These are phyloP conservation scores for Solanum hybrid DNA, from an alignment of 305 asterid species.

Conservation along the genomic window DNA sequence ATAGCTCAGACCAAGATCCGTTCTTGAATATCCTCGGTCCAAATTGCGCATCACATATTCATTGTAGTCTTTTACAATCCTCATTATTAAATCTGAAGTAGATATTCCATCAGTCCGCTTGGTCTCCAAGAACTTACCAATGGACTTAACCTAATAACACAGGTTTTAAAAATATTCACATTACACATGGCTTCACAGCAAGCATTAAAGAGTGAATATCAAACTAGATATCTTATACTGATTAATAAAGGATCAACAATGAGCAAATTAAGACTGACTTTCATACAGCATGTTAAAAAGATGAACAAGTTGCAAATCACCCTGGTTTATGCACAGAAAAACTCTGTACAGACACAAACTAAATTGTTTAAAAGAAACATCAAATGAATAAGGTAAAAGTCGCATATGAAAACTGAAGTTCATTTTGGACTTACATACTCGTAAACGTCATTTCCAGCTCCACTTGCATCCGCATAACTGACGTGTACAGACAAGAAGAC, in stretches of 20 bases:
- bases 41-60: conserved; percentile 66
- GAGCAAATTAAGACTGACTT: neutral
- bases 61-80: conserved; percentile 60
- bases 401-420: neutral
- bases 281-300: neutral
- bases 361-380: neutral
- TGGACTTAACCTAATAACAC: conserved; percentile 37
- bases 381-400: neutral
- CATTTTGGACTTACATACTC: conserved; percentile 71
- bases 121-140: conserved; percentile 58
- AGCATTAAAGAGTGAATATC: neutral
- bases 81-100: conserved; percentile 55
- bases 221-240: neutral
- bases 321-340: neutral
- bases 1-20: conserved; percentile 58
- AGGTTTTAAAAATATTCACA: neutral
- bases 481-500: neutral
- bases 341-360: neutral
- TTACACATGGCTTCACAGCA: neutral
- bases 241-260: neutral
- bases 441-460: conserved; percentile 94
- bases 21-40: conserved; percentile 61
- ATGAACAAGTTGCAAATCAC: neutral
- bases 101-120: conserved; percentile 54
- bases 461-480: conserved; percentile 96